Evolutionary conservation across 805 yeast genomes (phyloP), one percentile per base, ranked within the genome.

Genomic region (Torulaspora delbrueckii): DNA sequence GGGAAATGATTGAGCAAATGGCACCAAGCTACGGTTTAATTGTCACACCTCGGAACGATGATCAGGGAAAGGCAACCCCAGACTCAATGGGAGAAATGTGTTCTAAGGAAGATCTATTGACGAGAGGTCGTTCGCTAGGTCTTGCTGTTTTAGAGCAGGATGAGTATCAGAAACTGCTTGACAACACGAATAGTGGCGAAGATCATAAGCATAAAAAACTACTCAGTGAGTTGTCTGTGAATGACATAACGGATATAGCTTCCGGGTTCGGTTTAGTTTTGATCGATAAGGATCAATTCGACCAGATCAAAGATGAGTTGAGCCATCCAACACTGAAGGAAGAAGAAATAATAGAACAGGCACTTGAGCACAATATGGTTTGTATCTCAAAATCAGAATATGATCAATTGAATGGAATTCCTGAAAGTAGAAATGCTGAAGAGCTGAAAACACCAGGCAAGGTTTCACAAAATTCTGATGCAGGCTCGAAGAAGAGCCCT

Each of bases 231-330:
- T 9, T 42, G 22, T 36, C 47, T 10, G 41, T 39, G 12, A 48
- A 47, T 2, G 52, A 54, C 3, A n/a, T 60, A 5, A 33, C 35
- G 10, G 14, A 37, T 19, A 19, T 31, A 27, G 59, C 63, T 18
- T 44, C 50, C 9, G 50, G 40, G 4, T 37, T 46, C 18, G 45
- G 48, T 24, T 30, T 57, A 13, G 47, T 63, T 22, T 57, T 71
- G 16, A 58, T 76, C 10, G 58, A 71, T 0, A 58, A 60, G 30
- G 67, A 67, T 8, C 69, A 71, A 28, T 57, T 62, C 33, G 61
- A 64, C 9, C 59, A 55, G 8, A 51, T 67, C 23, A 60, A 57
- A 30, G 38, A 51, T 3, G 63, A 63, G 46, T 60, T 40, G 49
- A 60, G 50, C 40, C 59, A 37, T 48, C 70, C 53, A 63, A 65